These are phyloP conservation scores for Elongisporangium anandrum DNA, from an alignment of 352 stramenopile species.

Conservation along the genomic window DNA sequence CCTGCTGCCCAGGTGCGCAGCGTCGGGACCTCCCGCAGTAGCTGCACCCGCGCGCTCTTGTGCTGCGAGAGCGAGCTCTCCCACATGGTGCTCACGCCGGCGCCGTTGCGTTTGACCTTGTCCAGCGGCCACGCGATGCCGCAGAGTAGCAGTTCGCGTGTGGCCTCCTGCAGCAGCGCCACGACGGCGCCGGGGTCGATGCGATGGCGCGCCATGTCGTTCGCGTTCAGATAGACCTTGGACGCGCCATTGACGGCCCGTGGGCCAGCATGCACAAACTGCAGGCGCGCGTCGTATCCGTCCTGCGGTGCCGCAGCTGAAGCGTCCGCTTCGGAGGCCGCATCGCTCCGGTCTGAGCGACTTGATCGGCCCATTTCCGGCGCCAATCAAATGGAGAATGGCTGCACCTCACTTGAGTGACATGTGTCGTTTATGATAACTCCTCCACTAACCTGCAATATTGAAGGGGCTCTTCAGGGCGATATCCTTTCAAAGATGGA, in stretches of 20 bases:
- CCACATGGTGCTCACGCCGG: slow-evolving; percentile 74
- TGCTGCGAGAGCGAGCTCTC: slow-evolving; percentile 31
- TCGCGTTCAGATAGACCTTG: slow-evolving; percentile 65
- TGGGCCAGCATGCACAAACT: slow-evolving; percentile 56
- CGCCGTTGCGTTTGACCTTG: slow-evolving; percentile 56
- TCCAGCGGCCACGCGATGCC: slow-evolving; percentile 66
- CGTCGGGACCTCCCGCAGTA: slow-evolving; percentile 18
- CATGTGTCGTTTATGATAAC: no score
- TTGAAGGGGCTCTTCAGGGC: no score
- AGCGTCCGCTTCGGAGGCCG: neutral
- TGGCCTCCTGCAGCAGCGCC: slow-evolving; percentile 13
- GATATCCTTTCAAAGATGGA: no score
- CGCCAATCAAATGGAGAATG: neutral
- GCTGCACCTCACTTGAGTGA: neutral
- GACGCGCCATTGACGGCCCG: slow-evolving; percentile 51
- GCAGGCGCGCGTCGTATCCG: slow-evolving; percentile 24
- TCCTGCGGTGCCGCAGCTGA: neutral
- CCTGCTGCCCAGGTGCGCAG: neutral
- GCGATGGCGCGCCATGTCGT: slow-evolving; percentile 34
- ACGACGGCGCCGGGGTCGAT: slow-evolving; percentile 42
- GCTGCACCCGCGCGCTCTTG: slow-evolving; percentile 18
- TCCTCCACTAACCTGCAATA: no score
- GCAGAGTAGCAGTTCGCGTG: slow-evolving; percentile 11
- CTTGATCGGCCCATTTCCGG: neutral
- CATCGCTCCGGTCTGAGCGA: neutral